Evolutionary conservation across 192 early-diverging fungal species (phyloP).

Genomic region (Linderina pennispora): DNA sequence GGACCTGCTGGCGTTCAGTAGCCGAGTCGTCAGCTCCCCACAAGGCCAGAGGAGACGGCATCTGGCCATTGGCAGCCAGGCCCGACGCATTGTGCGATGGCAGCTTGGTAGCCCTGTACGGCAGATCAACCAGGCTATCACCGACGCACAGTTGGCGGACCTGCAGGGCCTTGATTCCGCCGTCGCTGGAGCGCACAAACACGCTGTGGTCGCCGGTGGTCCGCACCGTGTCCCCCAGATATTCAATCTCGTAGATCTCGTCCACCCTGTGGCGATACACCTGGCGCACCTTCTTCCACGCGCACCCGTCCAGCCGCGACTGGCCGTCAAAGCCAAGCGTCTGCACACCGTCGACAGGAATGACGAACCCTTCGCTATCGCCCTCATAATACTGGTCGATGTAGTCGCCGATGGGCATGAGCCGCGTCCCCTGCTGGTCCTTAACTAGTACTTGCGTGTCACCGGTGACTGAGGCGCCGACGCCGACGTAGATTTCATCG

Average conservation of each 20-base stretch:
- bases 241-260: conserved; percentile 39
- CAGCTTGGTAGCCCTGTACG: too few relatives aligned
- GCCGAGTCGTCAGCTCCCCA: conserved; percentile 1
- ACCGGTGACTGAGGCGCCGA: conserved; percentile 66
- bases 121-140: conserved; percentile 36
- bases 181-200: conserved; percentile 24
- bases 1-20: conserved; percentile 1
- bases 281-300: conserved; percentile 39
- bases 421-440: conserved; percentile 12
- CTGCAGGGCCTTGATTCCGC: conserved; percentile 25
- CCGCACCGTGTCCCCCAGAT: conserved; percentile 34
- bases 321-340: conserved; percentile 39
- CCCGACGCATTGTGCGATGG: too few relatives aligned
- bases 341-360: conserved; percentile 35
- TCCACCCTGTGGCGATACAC: conserved; percentile 45
- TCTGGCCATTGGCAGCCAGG: neutral
- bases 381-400: conserved; percentile 32
- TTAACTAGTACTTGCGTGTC: conserved; percentile 41
- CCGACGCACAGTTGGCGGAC: conserved; percentile 34
- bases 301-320: conserved; percentile 12
- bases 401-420: conserved; percentile 36
- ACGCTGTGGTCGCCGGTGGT: conserved; percentile 48
- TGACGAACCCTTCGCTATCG: conserved; percentile 21
- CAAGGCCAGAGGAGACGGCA: conserved; percentile 3
- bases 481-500: conserved; percentile 98